Evolutionary conservation across 495 filamentous ascomycete species (phyloP).

Genomic region (Saxispiralis lemnorum): DNA sequence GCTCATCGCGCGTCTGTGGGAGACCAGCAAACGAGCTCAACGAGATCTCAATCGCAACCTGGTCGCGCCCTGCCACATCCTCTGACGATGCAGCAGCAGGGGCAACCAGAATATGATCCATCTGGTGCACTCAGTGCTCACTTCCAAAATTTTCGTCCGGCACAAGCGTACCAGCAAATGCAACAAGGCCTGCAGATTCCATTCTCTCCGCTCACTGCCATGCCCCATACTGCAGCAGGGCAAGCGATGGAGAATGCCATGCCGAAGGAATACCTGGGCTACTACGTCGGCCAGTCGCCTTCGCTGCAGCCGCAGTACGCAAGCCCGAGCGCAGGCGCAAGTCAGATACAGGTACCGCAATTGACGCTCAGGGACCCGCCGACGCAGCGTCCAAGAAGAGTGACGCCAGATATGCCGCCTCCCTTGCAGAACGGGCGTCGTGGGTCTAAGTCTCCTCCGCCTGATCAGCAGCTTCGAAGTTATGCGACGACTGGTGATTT

Average conservation of each 20-base stretch:
- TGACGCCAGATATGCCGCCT: constrained; percentile 29
- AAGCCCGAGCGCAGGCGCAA: constrained; percentile 23
- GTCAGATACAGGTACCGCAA: constrained; percentile 29
- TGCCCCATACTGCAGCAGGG: constrained; percentile 24
- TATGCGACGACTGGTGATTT: constrained; percentile 17
- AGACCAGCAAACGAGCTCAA: constrained; percentile 34
- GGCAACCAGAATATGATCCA: constrained; percentile 16
- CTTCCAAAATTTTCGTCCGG: constrained; percentile 11
- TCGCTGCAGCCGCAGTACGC: constrained; percentile 37
- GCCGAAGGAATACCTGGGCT: constrained; percentile 47
- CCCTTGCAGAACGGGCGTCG: constrained; percentile 18
- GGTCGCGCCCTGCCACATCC: constrained; percentile 36
- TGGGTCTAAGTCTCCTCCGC: constrained; percentile 25
- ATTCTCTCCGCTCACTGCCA: constrained; percentile 4
- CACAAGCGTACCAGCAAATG: background rate
- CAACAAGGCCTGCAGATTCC: constrained; percentile 4
- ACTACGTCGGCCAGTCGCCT: constrained; percentile 38
- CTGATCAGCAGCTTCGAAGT: constrained; percentile 20
- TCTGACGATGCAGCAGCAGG: constrained; percentile 21
- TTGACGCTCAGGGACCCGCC: constrained; percentile 28
- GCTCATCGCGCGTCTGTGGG: constrained; percentile 38
- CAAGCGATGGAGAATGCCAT: constrained; percentile 22
- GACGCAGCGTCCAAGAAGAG: constrained; percentile 29
- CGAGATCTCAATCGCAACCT: constrained; percentile 50
- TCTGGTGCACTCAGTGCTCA: constrained; percentile 9